Evolutionary conservation across 805 yeast genomes (phyloP), one percentile per base, ranked within the genome.

Genomic region (Vanderwaltozyma tropicalis): DNA sequence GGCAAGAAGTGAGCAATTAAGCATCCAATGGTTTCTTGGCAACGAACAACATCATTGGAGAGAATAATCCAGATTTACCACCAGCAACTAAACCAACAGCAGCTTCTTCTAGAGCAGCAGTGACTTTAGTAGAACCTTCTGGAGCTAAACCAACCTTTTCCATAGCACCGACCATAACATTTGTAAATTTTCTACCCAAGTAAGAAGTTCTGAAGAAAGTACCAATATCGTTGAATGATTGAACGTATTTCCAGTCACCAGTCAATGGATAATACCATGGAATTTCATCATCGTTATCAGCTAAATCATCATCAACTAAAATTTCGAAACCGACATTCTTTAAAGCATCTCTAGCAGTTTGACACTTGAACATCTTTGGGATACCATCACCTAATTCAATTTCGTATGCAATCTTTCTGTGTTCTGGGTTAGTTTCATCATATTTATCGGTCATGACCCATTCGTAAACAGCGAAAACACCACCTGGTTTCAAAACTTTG

Each of bases 321-420:
- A 92, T 67, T 52, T 84, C 80, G 61, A 92, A 92, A 12, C 98
- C 98, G 47, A 85, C 95, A 34, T 69, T 71, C 61, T 75, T 71
- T 55, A 92, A 72, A 20, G 97, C 97, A 41, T 81, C 65, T 60
- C 78, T 81, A 27, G 98, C 98, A 52, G 85, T 96, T 46, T 77
- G 74, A 45, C 77, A 75, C 52, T 69, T 64, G 74, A 74, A 86
- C 98, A 92, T 92, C 69, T 89, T 87, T 59, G 98, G 97, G 53
- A 92, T 92, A 67, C 98, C 98, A 61, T 92, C 96, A 59, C 98
- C 98, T 45, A 89, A 74, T 69, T 92, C 98, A 50, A 92, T 92
- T 61, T 96, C 97, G 64, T 89, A 89, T 24, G 95, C 92, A 47
- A 92, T 84, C 59, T 80, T 81, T 66, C 96, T 83, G 68, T 92